Evolutionary conservation across 2,329 filamentous ascomycete species (phyloP).

Genomic region (Stachybotrys chlorohalonatus): DNA sequence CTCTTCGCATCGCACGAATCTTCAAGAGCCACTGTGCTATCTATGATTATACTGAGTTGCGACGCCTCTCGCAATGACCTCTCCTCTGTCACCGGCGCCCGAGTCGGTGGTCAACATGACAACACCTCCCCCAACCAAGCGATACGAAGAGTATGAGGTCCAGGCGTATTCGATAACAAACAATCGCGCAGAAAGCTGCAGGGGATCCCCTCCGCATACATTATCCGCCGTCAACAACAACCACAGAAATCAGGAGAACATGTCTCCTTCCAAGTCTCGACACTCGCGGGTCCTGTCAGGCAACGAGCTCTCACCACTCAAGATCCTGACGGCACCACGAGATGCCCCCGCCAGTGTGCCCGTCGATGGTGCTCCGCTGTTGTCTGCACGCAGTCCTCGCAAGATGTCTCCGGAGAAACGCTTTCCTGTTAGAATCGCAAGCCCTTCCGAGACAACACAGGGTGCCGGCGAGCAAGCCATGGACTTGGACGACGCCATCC

Average conservation of each 20-base stretch:
- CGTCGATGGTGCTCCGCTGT: slow-evolving; percentile 15
- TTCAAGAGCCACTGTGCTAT: not conserved
- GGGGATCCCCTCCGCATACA: slow-evolving; percentile 16
- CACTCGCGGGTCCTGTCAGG: slow-evolving; percentile 49
- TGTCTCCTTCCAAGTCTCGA: slow-evolving; percentile 36
- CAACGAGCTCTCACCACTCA: slow-evolving; percentile 47
- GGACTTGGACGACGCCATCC: slow-evolving; percentile 43
- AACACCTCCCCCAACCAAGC: slow-evolving; percentile 10
- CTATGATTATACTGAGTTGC: not conserved
- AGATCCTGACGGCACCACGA: slow-evolving; percentile 36
- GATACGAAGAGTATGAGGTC: slow-evolving; percentile 14
- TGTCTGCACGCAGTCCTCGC: slow-evolving; percentile 32
- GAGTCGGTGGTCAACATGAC: slow-evolving; percentile 16
- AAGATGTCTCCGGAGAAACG: slow-evolving; percentile 45
- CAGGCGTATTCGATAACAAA: slow-evolving; percentile 8
- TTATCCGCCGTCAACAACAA: slow-evolving; percentile 21
- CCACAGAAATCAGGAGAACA: slow-evolving; percentile 33
- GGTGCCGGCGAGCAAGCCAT: slow-evolving; percentile 27
- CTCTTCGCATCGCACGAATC: not conserved
- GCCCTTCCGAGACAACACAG: slow-evolving; percentile 12
- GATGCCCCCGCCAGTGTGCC: slow-evolving; percentile 11
- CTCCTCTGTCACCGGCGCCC: slow-evolving; percentile 14
- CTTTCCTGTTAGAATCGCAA: slow-evolving; percentile 51
- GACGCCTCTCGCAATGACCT: slow-evolving; percentile 11
- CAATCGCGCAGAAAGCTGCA: slow-evolving; percentile 4